Evolutionary conservation across 1,284 basidiomycete genomes (phyloP).

Genomic region (Leccinum variabile): DNA sequence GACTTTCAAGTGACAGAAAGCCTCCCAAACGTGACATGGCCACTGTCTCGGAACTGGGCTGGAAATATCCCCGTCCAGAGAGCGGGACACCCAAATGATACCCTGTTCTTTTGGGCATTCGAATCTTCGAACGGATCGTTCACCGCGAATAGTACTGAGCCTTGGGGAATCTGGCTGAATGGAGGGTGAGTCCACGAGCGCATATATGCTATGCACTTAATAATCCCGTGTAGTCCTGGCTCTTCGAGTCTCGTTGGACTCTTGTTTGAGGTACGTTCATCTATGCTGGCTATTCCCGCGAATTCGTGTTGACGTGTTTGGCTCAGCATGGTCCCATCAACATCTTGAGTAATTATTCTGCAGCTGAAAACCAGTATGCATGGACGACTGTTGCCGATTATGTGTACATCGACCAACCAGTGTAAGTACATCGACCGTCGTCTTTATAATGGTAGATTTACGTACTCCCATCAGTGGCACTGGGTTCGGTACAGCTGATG

Average conservation of each 20-base stretch:
- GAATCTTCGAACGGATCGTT: background rate
- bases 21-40: background rate
- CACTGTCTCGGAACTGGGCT: background rate
- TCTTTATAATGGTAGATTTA: background rate
- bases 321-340: background rate
- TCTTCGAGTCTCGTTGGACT: background rate
- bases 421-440: background rate
- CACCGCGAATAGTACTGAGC: background rate
- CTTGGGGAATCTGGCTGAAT: too few relatives aligned
- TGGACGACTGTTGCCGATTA: background rate
- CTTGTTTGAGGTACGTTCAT: background rate
- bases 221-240: background rate
- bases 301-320: background rate
- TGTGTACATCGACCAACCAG: background rate
- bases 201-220: background rate
- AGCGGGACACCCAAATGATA: background rate
- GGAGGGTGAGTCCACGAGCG: background rate
- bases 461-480: background rate
- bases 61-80: background rate
- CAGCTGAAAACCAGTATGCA: background rate
- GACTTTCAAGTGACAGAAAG: background rate
- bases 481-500: too few relatives aligned
- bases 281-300: background rate
- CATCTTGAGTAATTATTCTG: background rate
- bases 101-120: background rate